Evolutionary conservation across 1,284 basidiomycete species (phyloP).

Genomic region (Cutaneotrichosporon mucoides): DNA sequence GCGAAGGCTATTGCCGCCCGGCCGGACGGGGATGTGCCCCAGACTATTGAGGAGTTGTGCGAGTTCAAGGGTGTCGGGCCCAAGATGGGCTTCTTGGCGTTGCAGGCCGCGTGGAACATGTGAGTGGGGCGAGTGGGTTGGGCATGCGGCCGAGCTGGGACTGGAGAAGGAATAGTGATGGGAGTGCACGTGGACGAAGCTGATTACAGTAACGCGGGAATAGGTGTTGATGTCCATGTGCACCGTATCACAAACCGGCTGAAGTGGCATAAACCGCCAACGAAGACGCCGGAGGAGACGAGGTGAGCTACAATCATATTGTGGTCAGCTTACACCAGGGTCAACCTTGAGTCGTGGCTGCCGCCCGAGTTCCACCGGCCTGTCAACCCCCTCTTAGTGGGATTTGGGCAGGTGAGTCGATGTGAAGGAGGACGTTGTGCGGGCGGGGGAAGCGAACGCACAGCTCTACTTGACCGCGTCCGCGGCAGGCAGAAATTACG

Average conservation of each 20-base stretch:
- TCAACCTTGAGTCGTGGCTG: slow-evolving; percentile 88
- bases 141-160: too few species aligned
- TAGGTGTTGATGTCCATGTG: slow-evolving; percentile 95
- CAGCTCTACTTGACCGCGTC: too few species aligned
- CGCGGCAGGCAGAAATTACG: too few species aligned
- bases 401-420: slow-evolving; percentile 68
- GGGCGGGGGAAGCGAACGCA: too few species aligned
- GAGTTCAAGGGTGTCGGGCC: slow-evolving; percentile 82
- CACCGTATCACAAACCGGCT: slow-evolving; percentile 90
- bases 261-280: slow-evolving; percentile 81
- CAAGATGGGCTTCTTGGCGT: slow-evolving; percentile 82
- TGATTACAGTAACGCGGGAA: slow-evolving; percentile 71
- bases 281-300: slow-evolving; percentile 83
- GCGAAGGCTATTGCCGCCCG: slow-evolving; percentile 64
- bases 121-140: slow-evolving; percentile 44
- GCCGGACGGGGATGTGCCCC: slow-evolving; percentile 66
- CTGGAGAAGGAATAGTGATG: too few species aligned
- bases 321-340: slow-evolving; percentile 48
- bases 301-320: slow-evolving; percentile 50
- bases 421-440: too few species aligned
- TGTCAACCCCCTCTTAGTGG: slow-evolving; percentile 84
- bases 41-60: slow-evolving; percentile 78
- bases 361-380: slow-evolving; percentile 71
- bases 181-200: not conserved
- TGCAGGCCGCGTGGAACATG: slow-evolving; percentile 83